These are phyloP conservation scores for Micractinium conductrix DNA, from an alignment of 139 green algal species.

Conservation along the genomic window DNA sequence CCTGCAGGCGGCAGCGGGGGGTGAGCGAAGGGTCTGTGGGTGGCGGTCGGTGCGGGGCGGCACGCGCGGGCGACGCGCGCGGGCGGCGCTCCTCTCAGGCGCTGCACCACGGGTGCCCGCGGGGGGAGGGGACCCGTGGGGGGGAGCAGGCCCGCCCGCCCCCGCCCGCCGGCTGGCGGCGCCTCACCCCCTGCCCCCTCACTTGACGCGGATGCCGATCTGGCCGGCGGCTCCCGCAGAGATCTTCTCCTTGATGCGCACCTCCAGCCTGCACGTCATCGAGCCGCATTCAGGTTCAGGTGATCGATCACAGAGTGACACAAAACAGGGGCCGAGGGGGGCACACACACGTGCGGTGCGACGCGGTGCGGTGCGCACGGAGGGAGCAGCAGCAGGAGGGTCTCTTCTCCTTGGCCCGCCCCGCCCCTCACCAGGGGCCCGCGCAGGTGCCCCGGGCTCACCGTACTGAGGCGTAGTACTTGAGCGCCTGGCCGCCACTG, in stretches of 20 bases:
- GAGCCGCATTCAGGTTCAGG: no score
- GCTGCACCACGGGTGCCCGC: no score
- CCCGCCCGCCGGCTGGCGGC: background rate
- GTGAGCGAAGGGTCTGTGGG: background rate
- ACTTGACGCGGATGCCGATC: slow-evolving; percentile 78
- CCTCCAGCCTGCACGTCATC: slow-evolving; percentile 65
- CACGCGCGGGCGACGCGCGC: no score
- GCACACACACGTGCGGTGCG: background rate
- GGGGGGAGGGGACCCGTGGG: no score
- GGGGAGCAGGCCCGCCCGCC: background rate
- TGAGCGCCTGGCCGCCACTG: slow-evolving; percentile 92
- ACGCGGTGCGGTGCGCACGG: no score
- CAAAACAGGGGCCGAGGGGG: background rate
- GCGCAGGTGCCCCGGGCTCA: no score
- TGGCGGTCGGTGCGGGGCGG: no score
- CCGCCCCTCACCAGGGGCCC: no score
- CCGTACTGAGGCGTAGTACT: slow-evolving; percentile 86
- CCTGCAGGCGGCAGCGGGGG: background rate
- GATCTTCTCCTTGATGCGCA: slow-evolving; percentile 77
- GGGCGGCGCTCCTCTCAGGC: no score
- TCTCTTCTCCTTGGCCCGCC: no score
- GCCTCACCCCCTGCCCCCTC: background rate
- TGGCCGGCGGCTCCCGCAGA: slow-evolving; percentile 48
- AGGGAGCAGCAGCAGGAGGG: no score
- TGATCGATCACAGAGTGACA: no score